Conservation (phyloP, 352 stramenopile genomes). For the Phytophthora melonis region DNA sequence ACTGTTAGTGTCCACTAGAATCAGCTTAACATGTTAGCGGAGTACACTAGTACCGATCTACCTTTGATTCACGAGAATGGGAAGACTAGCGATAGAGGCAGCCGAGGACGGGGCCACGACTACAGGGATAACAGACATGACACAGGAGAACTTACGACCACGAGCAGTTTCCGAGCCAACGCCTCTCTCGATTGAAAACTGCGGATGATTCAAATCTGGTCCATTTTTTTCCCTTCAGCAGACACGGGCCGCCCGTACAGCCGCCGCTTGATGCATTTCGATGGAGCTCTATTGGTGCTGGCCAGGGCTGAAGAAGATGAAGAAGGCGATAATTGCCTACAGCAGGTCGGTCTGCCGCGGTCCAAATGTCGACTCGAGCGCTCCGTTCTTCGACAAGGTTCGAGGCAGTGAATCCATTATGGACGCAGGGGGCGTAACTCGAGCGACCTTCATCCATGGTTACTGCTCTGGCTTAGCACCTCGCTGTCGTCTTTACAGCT, state of each 20-base stretch:
- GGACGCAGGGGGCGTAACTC: neutral
- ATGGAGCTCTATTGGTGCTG: neutral
- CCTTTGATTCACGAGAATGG: neutral
- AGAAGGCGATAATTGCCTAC: conserved; percentile 83
- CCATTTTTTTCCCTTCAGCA: too few relatives aligned
- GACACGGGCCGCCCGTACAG: neutral
- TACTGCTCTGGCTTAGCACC: conserved; percentile 37
- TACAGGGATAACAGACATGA: neutral
- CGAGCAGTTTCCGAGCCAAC: too few relatives aligned
- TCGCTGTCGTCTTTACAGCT: conserved; percentile 41
- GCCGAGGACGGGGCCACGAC: neutral
- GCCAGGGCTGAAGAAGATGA: neutral
- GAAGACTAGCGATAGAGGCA: conserved; percentile 17
- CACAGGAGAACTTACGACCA: neutral
- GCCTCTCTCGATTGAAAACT: too few relatives aligned
- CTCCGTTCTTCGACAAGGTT: conserved; percentile 44
- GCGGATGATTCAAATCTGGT: too few relatives aligned
- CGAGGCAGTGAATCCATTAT: neutral
- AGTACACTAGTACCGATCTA: neutral
- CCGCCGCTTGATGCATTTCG: neutral
- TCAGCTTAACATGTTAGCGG: too few relatives aligned
- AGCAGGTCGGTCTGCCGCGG: conserved; percentile 86
- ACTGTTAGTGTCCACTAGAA: too few relatives aligned
- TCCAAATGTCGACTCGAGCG: conserved; percentile 38
- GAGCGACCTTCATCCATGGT: conserved; percentile 18